phyloP scores from a whole-genome alignment of 1,139 yeast species.

The Taphrina populina region DNA sequence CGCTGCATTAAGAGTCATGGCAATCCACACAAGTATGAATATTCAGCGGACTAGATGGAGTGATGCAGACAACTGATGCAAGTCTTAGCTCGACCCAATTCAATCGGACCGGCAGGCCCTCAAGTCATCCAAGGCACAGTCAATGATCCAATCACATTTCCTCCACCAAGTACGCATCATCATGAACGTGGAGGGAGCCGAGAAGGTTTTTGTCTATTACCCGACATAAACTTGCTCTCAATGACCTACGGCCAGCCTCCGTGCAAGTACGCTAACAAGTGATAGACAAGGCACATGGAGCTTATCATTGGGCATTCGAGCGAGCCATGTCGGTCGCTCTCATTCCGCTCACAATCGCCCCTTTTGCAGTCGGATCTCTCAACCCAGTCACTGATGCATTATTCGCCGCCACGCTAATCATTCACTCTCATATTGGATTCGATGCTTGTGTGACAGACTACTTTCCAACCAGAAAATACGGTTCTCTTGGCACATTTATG shows the following conservation, averaged over 20 bases:
- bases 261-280: neutral
- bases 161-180: constrained; percentile 56
- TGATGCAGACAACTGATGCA: too few relatives aligned
- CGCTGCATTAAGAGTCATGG: constrained; percentile 2
- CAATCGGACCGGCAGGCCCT: constrained; percentile 50
- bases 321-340: constrained; percentile 63
- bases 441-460: constrained; percentile 85
- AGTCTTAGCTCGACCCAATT: constrained; percentile 17
- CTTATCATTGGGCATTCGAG: constrained; percentile 88
- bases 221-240: too few relatives aligned
- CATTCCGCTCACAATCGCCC: constrained; percentile 72
- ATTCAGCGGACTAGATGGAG: too few relatives aligned
- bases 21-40: constrained; percentile 15
- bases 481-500: constrained; percentile 64
- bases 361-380: constrained; percentile 66
- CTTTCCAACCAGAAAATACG: constrained; percentile 80
- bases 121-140: constrained; percentile 59
- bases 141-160: constrained; percentile 73
- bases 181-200: too few relatives aligned
- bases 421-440: constrained; percentile 79
- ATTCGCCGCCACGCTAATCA: constrained; percentile 60
- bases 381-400: constrained; percentile 70
- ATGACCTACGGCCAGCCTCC: too few relatives aligned
- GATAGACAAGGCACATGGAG: constrained; percentile 57
- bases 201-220: too few relatives aligned